Evolutionary conservation across 345 rosid species (phyloP).

Genomic region (Pugionium dolabratum): DNA sequence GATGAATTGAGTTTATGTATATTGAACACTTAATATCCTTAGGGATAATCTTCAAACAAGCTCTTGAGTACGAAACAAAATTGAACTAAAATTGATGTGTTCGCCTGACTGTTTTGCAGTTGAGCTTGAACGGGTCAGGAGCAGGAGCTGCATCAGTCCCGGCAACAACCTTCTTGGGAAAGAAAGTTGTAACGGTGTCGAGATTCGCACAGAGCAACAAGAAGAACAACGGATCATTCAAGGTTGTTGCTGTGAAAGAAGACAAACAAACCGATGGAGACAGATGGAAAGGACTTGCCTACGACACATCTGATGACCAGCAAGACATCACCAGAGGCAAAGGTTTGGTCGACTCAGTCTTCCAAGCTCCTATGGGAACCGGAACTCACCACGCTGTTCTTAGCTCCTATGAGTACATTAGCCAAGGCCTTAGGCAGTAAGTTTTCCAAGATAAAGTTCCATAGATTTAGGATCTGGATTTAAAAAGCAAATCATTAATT

Average conservation of each 20-base stretch:
- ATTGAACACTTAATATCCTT: neutral
- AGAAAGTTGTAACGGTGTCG: conserved; percentile 53
- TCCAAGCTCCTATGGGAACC: conserved; percentile 76
- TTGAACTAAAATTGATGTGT: no score
- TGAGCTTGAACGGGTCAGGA: conserved; percentile 76
- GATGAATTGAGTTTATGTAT: neutral
- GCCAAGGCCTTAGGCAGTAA: conserved; percentile 74
- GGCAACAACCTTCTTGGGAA: conserved; percentile 71
- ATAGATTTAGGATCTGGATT: neutral
- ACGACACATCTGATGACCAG: conserved; percentile 81
- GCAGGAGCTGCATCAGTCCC: conserved; percentile 60
- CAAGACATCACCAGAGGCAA: conserved; percentile 96
- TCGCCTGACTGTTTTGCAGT: conserved; percentile 42
- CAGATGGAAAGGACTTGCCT: conserved; percentile 74
- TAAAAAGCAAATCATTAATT: neutral
- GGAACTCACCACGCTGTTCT: conserved; percentile 89
- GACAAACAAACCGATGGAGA: conserved; percentile 64
- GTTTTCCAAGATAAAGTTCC: conserved; percentile 23
- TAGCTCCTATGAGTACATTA: conserved; percentile 83
- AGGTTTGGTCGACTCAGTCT: conserved; percentile 86
- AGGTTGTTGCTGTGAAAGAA: conserved; percentile 58
- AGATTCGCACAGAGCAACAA: conserved; percentile 46
- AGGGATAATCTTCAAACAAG: conserved; percentile 1
- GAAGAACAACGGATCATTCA: conserved; percentile 48
- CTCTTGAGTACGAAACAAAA: neutral